These are phyloP conservation scores for Tulasnella sp. DNA, from an alignment of 768 basidiomycete species.

Conservation along the genomic window DNA sequence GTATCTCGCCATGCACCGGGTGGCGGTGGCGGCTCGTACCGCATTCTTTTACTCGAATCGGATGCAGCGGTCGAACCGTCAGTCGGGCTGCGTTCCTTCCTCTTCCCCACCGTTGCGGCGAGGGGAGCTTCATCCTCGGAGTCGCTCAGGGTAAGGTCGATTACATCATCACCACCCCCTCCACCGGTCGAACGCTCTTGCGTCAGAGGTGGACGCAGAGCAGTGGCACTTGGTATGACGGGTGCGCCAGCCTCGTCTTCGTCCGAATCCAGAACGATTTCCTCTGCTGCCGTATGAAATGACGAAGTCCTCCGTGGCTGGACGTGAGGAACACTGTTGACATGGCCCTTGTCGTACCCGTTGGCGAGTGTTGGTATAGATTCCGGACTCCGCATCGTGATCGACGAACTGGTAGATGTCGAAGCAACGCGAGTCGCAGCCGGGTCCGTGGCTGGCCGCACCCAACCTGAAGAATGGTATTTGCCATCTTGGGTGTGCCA, in stretches of 20 bases:
- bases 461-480: conserved; percentile 72
- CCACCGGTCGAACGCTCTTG: neutral
- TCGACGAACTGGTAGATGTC: neutral
- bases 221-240: conserved; percentile 2
- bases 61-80: neutral
- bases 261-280: conserved; percentile 65
- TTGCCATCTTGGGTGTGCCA: conserved; percentile 94
- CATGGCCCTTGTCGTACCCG: neutral
- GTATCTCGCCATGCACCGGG: neutral
- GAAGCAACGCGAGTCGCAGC: conserved; percentile 3
- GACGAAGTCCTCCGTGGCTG: conserved; percentile 38
- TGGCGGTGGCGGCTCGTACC: neutral
- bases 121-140: conserved; percentile 61
- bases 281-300: conserved; percentile 44
- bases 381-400: neutral
- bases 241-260: conserved; percentile 62
- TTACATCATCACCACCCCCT: conserved; percentile 49
- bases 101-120: conserved; percentile 29
- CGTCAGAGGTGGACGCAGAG: neutral
- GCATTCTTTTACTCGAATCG: neutral
- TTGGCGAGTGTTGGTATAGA: neutral
- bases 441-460: conserved; percentile 28
- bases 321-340: neutral
- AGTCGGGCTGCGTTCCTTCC: conserved; percentile 52
- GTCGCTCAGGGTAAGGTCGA: conserved; percentile 73